Percentiles rank a stretch among this genome's conserved stretches.
phyloP scores from a whole-genome alignment of 306 rosid species.

The Trichosanthes truncata region DNA sequence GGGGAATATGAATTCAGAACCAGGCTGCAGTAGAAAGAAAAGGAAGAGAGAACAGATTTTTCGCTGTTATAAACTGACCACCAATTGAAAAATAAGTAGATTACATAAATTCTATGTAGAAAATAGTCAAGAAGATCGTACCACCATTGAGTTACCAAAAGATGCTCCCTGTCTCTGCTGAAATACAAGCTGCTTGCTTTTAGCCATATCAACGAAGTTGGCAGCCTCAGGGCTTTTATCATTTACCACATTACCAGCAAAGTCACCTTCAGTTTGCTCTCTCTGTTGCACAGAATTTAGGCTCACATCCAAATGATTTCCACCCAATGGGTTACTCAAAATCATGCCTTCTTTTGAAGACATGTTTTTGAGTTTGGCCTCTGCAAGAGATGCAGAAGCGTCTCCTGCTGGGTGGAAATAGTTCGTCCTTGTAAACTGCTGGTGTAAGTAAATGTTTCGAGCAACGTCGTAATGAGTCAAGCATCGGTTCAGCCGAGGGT shows the following conservation, averaged over 20 bases:
- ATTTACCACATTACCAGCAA: conserved; percentile 17
- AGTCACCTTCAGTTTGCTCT: conserved; percentile 16
- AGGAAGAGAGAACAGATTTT: conserved; percentile 2
- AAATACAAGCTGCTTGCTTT: conserved; percentile 27
- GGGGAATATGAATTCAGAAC: conserved; percentile 31
- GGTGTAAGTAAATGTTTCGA: conserved; percentile 46
- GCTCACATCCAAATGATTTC: conserved; percentile 21
- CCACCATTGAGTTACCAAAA: conserved; percentile 45
- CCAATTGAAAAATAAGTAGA: neutral
- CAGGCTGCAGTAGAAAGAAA: conserved; percentile 36
- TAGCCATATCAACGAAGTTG: conserved; percentile 22
- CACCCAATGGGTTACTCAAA: conserved; percentile 22
- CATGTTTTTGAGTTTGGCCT: conserved; percentile 27
- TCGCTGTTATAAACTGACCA: neutral
- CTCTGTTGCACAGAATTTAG: conserved; percentile 18
- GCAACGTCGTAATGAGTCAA: conserved; percentile 63
- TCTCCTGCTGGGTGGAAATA: conserved; percentile 19
- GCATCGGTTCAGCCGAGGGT: conserved; percentile 40
- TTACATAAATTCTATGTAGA: neutral
- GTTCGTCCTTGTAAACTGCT: conserved; percentile 30
- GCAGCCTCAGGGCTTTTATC: conserved; percentile 23
- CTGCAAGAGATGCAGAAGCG: conserved; percentile 28
- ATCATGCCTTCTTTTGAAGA: conserved; percentile 23
- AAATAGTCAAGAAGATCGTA: conserved; percentile 21
- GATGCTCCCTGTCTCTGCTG: conserved; percentile 28